Base-by-base conservation (phyloP, 768 basidiomycete species). In the button mushroom (Agaricus bisporus) region DNA sequence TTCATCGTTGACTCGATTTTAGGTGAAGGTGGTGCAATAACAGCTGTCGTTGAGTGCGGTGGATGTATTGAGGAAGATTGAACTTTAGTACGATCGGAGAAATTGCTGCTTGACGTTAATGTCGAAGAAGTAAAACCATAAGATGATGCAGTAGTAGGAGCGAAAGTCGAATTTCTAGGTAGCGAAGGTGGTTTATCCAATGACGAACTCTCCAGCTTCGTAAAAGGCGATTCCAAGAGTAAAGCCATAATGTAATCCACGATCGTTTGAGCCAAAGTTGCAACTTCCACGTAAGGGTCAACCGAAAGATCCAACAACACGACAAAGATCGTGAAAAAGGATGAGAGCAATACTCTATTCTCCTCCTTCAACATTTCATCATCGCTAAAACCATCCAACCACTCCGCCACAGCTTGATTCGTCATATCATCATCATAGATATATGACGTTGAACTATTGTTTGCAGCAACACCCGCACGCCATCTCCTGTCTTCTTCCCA, bases 231-330 rank as follows among this genome's bases (percentile, higher is more conserved):
- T 62, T 95, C 92, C 10, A 95, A 73, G 11, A 98, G 80, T 4
- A 94, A 78, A 1, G 92, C 93, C 71, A 90, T 85, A 60, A 97
- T 80, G 64, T 95, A 97, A 68, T 99, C 97, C 28, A 92, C 79
- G 25, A 95, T 83, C 0, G 91, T 94, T 62, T 89, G 88, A 0
- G 95, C 95, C 63, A 91, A 83, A 7, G 88, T 83, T 0, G 93
- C 88, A 12, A 98, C 94, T 66, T 98, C 94, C 44, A 86, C 82
- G 62, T 95, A 92, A 0, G 95, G 90, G 62, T 98, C 97, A 9
- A 87, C 86, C 0, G 94, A 91, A 9, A 98, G 78, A 65, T 98
- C 95, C 55, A 97, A 73, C 14, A 99, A 77, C 5, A 86, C 80
- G 14, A 86, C 85, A 61, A 91, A 94, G 58, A 98, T 90, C 20